Base-by-base conservation (phyloP, 768 basidiomycete species). In the Rhodotorula toruloides region DNA sequence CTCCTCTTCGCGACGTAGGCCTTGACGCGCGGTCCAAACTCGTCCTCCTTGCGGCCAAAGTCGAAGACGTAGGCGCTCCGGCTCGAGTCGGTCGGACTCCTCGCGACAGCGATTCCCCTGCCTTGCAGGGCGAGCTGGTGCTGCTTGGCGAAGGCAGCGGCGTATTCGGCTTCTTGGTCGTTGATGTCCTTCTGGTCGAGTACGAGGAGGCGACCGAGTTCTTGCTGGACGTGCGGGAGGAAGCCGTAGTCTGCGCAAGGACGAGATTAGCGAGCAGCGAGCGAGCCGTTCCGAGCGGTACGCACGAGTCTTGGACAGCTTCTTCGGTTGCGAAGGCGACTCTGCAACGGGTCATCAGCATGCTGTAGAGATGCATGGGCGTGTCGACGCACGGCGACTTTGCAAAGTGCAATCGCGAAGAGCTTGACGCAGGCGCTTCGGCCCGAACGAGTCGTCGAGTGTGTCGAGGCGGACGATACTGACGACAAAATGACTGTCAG, bases 401-500 rank as follows among this genome's bases (percentile, higher is more conserved):
- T 27, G 36, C 16, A 56, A 27, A 10, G n/a, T n/a, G n/a, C n/a
- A n/a, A n/a, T n/a, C n/a, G n/a, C n/a, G n/a, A n/a, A n/a, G n/a
- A n/a, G n/a, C n/a, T n/a, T n/a, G n/a, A n/a, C n/a, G n/a, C n/a
- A n/a, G n/a, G n/a, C n/a, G n/a, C n/a, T n/a, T n/a, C n/a, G n/a
- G n/a, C n/a, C n/a, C n/a, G n/a, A n/a, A n/a, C n/a, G n/a, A n/a
- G n/a, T 46, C 43, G 40, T 16, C 32, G 27, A 50, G 39, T 19
- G n/a, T 11, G 25, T 40, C n/a, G 46, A 63, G 27, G 21, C 49
- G 42, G 62, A 63, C 49, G 29, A 63, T 40, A 21, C 62, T 63
- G 49, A 1, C 14, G 36, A 14, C 17, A 1, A 32, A n/a, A n/a
- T 17, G 1, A 8, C 3, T 14, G 25, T 25, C 43, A 27, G n/a